phyloP scores from a whole-genome alignment of 78 protist species.

The Blattamonas nauphoetae region DNA sequence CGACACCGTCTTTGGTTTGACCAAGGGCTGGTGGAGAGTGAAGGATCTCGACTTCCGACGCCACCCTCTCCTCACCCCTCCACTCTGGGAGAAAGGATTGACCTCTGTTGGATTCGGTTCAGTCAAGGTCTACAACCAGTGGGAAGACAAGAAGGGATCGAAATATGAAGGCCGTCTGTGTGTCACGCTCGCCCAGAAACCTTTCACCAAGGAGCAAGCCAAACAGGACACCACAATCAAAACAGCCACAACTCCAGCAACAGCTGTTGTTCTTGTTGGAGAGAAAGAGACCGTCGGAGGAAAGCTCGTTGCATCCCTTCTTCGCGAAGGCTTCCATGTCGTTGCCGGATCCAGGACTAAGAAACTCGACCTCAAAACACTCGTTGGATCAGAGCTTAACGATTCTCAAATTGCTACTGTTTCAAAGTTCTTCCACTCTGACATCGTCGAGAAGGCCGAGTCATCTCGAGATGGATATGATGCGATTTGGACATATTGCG shows the following conservation, averaged over 20 bases:
- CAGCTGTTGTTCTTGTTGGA: neutral
- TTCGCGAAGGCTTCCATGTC: neutral
- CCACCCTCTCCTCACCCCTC: neutral
- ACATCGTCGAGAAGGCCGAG: neutral
- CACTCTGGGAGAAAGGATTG: neutral
- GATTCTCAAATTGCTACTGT: neutral
- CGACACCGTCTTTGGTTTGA: neutral
- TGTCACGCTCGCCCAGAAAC: neutral
- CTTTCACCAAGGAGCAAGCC: neutral
- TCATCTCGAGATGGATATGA: neutral
- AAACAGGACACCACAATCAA: neutral
- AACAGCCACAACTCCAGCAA: neutral
- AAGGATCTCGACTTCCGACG: neutral
- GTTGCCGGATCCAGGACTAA: neutral
- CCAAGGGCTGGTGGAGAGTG: conserved; percentile 7
- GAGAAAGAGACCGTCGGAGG: neutral
- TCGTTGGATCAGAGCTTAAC: neutral
- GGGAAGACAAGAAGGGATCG: neutral
- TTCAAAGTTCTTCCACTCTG: neutral
- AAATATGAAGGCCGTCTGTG: neutral
- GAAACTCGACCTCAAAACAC: neutral
- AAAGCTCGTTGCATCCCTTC: neutral
- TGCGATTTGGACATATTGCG: neutral
- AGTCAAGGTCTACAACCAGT: neutral
- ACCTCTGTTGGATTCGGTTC: neutral